Evolutionary conservation across 2,329 filamentous ascomycete species (phyloP).

Genomic region (Aciculosporium take): DNA sequence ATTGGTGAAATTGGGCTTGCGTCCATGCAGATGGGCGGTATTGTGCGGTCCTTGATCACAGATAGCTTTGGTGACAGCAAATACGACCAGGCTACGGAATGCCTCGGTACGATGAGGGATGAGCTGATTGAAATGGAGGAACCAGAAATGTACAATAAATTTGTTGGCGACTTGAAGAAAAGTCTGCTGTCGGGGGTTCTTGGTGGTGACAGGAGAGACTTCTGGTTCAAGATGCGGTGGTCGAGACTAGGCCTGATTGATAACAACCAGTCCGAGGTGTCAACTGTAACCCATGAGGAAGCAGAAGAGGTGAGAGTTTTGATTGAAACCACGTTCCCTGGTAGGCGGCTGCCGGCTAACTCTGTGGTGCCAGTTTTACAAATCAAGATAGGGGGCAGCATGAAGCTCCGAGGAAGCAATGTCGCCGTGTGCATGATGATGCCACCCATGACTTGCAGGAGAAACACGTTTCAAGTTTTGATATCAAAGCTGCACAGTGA

Average conservation of each 20-base stretch:
- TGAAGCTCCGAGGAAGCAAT: background rate
- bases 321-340: background rate
- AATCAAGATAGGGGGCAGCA: constrained; percentile 14
- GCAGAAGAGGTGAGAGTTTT: constrained; percentile 42
- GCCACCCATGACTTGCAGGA: too few relatives aligned
- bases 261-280: constrained; percentile 44
- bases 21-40: constrained; percentile 56
- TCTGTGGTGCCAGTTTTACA: constrained; percentile 20
- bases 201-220: constrained; percentile 62
- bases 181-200: constrained; percentile 55
- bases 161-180: constrained; percentile 56
- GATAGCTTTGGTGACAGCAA: constrained; percentile 61
- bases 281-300: constrained; percentile 53
- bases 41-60: constrained; percentile 55
- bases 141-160: constrained; percentile 61
- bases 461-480: too few relatives aligned
- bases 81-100: constrained; percentile 63
- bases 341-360: constrained; percentile 11
- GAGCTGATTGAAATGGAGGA: constrained; percentile 64
- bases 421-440: too few relatives aligned
- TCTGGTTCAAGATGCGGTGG: constrained; percentile 64
- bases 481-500: background rate
- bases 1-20: constrained; percentile 51
- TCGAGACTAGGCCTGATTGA: constrained; percentile 62
- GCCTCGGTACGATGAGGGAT: constrained; percentile 62